Conservation (phyloP, 305 asterid genomes). For the Ajuga reptans region DNA sequence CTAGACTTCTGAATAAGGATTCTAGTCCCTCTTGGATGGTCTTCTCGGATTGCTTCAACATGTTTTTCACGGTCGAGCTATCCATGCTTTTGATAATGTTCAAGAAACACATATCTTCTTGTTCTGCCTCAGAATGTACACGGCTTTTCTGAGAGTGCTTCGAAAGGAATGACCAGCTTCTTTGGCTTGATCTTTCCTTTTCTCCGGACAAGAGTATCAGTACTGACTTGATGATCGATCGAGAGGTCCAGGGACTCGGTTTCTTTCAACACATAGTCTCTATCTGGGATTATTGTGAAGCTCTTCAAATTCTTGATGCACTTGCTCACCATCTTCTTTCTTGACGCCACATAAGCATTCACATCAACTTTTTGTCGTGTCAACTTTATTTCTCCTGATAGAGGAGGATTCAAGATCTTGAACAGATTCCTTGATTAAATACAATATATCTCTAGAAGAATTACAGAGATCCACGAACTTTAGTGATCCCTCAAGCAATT, state of each 20-base stretch:
- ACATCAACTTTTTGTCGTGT: slow-evolving; percentile 2
- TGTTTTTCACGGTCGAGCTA: background rate
- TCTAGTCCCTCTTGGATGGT: slow-evolving; percentile 23
- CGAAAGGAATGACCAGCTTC: slow-evolving; percentile 19
- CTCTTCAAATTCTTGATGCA: background rate
- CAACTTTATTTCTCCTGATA: slow-evolving; percentile 23
- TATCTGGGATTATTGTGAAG: too few species aligned
- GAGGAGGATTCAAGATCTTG: slow-evolving; percentile 31
- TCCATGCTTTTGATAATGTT: slow-evolving; percentile 8
- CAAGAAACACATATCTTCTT: slow-evolving; percentile 17
- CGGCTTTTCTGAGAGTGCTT: slow-evolving; percentile 8
- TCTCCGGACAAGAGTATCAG: slow-evolving; percentile 8
- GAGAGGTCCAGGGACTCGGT: background rate
- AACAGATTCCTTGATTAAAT: slow-evolving; percentile 20
- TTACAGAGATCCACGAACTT: slow-evolving; percentile 24
- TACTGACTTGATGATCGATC: slow-evolving; percentile 4
- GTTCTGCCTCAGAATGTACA: background rate
- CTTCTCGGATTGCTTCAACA: slow-evolving; percentile 12
- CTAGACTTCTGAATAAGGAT: slow-evolving; percentile 16
- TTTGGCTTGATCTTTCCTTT: slow-evolving; percentile 21
- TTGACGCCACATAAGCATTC: slow-evolving; percentile 20
- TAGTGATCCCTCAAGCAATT: slow-evolving; percentile 26
- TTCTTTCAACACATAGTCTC: too few species aligned
- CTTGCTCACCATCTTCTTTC: slow-evolving; percentile 14
- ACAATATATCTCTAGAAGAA: slow-evolving; percentile 21